phyloP scores from a whole-genome alignment of 768 basidiomycete genomes.

The Strobilomyces echinocephalus region DNA sequence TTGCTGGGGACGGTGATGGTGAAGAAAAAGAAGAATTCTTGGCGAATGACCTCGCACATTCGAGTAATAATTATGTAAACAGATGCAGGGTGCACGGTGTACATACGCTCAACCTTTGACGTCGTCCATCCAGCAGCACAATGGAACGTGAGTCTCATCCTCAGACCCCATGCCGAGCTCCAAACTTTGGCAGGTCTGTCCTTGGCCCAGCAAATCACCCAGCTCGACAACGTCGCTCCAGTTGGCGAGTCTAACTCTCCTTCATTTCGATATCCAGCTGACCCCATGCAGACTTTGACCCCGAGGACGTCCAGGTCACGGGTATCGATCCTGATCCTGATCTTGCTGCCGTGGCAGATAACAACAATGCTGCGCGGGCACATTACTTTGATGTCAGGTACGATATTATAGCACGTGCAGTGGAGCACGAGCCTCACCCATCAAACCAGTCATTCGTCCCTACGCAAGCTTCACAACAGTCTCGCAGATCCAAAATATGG shows the following conservation, averaged over 20 bases:
- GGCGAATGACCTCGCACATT: slow-evolving; percentile 16
- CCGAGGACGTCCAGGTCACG: slow-evolving; percentile 55
- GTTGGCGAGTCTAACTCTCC: slow-evolving; percentile 44
- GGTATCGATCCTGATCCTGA: slow-evolving; percentile 36
- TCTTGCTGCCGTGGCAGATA: slow-evolving; percentile 26
- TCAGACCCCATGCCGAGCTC: not conserved
- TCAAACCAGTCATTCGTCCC: slow-evolving; percentile 53
- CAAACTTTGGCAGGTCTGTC: slow-evolving; percentile 41
- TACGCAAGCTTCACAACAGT: slow-evolving; percentile 62
- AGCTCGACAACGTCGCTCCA: slow-evolving; percentile 69
- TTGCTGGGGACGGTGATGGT: slow-evolving; percentile 34
- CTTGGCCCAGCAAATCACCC: slow-evolving; percentile 75
- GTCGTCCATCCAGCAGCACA: not conserved
- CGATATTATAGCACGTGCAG: slow-evolving; percentile 21
- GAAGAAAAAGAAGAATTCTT: slow-evolving; percentile 19
- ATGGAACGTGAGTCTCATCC: slow-evolving; percentile 28
- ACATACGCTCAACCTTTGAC: not conserved
- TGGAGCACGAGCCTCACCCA: slow-evolving; percentile 3
- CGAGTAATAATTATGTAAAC: slow-evolving; percentile 33
- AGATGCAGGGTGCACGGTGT: not conserved
- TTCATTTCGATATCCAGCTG: slow-evolving; percentile 5
- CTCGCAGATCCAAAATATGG: slow-evolving; percentile 77
- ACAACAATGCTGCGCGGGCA: slow-evolving; percentile 44
- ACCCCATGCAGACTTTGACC: slow-evolving; percentile 57
- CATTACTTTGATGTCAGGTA: slow-evolving; percentile 89